Percentiles rank a stretch among this genome's conserved stretches.
These are phyloP conservation scores for Trichoderma harzianum DNA, from an alignment of 2,329 filamentous ascomycete species.

Conservation along the genomic window DNA sequence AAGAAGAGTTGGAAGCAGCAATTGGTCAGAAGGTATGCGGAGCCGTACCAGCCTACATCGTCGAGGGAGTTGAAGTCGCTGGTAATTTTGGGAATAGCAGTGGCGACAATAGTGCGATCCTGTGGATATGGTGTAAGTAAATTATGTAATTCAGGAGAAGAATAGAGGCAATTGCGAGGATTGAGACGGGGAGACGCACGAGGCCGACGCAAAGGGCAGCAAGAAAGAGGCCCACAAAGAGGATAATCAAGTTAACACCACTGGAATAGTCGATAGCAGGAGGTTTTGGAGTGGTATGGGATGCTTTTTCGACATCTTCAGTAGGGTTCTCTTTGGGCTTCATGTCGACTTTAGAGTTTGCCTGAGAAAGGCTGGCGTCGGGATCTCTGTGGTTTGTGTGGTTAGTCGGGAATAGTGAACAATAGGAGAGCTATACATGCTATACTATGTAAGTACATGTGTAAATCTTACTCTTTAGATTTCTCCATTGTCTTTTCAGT, in stretches of 20 bases:
- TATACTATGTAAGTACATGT: neutral
- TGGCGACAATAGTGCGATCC: neutral
- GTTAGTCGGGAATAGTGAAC: neutral
- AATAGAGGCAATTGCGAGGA: fast-evolving
- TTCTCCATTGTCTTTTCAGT: neutral
- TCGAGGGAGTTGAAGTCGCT: slow-evolving; percentile 14
- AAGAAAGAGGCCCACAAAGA: slow-evolving; percentile 3
- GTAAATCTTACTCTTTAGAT: neutral
- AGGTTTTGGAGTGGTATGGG: neutral
- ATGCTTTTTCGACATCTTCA: neutral
- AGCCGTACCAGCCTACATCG: neutral
- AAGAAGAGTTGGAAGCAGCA: neutral
- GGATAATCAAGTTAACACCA: neutral
- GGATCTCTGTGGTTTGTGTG: neutral
- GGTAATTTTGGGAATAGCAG: slow-evolving; percentile 35
- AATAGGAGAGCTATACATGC: neutral
- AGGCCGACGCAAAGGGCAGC: neutral
- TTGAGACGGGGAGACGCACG: neutral
- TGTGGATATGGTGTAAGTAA: neutral
- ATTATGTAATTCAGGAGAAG: neutral
- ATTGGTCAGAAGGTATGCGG: neutral
- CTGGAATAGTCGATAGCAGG: neutral
- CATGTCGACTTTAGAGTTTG: neutral
- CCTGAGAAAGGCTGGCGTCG: neutral
- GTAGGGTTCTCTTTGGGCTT: neutral